Base-by-base conservation (phyloP, 2,329 filamentous ascomycete species). In the Colletotrichum sp. region DNA sequence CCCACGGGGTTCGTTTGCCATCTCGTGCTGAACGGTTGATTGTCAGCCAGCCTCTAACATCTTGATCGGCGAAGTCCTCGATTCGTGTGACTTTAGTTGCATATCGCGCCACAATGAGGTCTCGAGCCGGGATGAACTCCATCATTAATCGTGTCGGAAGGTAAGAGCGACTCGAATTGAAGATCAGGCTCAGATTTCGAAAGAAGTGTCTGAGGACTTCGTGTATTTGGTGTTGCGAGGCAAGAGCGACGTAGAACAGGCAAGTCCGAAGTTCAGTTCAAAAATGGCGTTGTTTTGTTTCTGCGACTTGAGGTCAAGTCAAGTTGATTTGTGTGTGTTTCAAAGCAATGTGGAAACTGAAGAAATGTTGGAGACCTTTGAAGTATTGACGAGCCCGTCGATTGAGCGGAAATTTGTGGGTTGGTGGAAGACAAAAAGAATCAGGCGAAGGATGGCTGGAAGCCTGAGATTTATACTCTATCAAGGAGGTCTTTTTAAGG, bases 381-480 rank as follows among this genome's bases (percentile, higher is more conserved):
- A 48, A 7, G 44, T 22, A 48, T 48, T 12, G 44, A 22, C n/a
- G 1, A 48, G n/a, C n/a, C n/a, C n/a, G 3, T 48, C n/a, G 44
- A 5, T 13, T 8, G n/a, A 8, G 10, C 6, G 10, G 0, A 22
- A 1, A 12, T 6, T 48, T 8, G n/a, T 22, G n/a, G 0, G n/a
- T 22, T 48, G 44, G 1, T 1, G 0, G n/a, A 13, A 0, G 9
- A n/a, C 39, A 44, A n/a, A 13, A 22, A 1, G 10, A 22, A 48
- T 0, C 1, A 22, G 44, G 5, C 0, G n/a, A 48, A 0, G 1
- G 4, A 22, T 48, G 6, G 44, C 44, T 0, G 0, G 44, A 48
- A 13, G n/a, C 3, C 6, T 8, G 44, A 2, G 1, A 48, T 48
- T 12, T 13, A 48, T 48, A 48, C n/a, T 0, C 3, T 22, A 0